Evolutionary conservation across 2,329 filamentous ascomycete species (phyloP), one percentile per base, ranked within the genome.

Genomic region (Fusarium cicatricum): DNA sequence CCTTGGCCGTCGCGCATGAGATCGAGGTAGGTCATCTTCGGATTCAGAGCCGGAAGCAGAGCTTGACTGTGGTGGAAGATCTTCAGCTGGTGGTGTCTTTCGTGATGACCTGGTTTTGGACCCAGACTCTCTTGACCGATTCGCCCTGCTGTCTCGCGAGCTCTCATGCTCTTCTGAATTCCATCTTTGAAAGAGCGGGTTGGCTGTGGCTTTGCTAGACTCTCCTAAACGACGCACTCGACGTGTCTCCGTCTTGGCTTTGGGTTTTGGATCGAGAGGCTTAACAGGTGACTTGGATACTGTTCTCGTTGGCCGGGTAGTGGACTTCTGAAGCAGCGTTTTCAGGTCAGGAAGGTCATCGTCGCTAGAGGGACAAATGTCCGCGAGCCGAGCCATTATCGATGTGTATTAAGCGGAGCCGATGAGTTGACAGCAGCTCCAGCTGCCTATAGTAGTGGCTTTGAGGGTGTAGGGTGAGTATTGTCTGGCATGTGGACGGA

Each of bases 321-420:
- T 58, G 21, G 62, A 38, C 23, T 50, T 63, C 9, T 53, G 60
- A 17, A 71, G 38, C 9, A 78, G 54, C 2, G 71, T 68, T 33
- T 74, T 70, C 19, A 78, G 52, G 29, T 77, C 75, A 2, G 78
- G 77, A 21, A 80, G 73, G 29, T 80, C 78, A 36, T 80, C 77
- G 16, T 79, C 75, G 46, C 72, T 74, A 15, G 73, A 72, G 37
- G 65, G 60, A 42, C 52, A 68, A 40, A 62, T 67, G 7, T 74
- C 67, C 26, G 65, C 62, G 11, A 72, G 60, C 19, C 67, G 67
- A 44, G 70, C 64, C 72, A 74, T 74, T 17, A 21, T 52, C 31
- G n/a, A 31, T 7, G 11, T 37, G 45, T 33, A 32, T 19, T 11
- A n/a, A 46, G 19, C 21, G 11, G 33, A n/a, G 5, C 23, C 11